A percentile compares a stretch with the other conserved stretches of the same genome.
These are phyloP conservation scores for Suillus variegatus DNA, from an alignment of 768 basidiomycete species.

Conservation along the genomic window DNA sequence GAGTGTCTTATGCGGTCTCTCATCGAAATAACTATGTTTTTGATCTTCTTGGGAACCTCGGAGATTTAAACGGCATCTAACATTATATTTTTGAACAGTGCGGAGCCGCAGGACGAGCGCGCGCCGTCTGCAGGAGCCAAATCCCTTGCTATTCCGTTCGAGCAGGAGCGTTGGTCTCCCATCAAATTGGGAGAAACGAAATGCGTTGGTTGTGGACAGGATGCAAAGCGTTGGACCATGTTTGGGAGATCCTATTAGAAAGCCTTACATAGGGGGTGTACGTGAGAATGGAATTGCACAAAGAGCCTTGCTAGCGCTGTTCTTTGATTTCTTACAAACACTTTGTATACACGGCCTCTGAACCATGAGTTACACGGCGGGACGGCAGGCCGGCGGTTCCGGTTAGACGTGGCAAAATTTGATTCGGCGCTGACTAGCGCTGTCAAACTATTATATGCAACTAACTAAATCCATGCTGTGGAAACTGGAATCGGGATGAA, in stretches of 20 bases:
- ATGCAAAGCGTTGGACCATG: conserved; percentile 95
- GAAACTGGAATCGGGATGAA: background rate
- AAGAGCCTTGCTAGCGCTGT: background rate
- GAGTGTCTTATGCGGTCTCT: conserved; percentile 23
- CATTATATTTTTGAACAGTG: conserved; percentile 40
- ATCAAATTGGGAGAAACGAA: conserved; percentile 86
- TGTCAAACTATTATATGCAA: no score
- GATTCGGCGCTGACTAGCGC: background rate
- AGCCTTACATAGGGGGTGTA: background rate
- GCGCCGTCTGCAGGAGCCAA: conserved; percentile 98
- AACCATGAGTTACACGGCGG: no score
- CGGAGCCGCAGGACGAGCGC: conserved; percentile 89
- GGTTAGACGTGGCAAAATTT: background rate
- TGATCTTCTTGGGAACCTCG: background rate
- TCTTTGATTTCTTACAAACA: background rate
- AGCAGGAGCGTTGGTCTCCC: conserved; percentile 78
- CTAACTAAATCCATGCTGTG: no score
- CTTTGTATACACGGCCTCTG: background rate
- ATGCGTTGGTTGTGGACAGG: conserved; percentile 84
- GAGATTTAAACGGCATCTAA: conserved; percentile 6
- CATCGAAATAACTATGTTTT: no score
- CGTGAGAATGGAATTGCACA: background rate
- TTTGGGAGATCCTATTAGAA: conserved; percentile 86
- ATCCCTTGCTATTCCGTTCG: conserved; percentile 94
- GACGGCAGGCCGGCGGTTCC: background rate